Base-by-base conservation (phyloP, 1,284 basidiomycete genomes). In the Porphyrellus sp. region DNA sequence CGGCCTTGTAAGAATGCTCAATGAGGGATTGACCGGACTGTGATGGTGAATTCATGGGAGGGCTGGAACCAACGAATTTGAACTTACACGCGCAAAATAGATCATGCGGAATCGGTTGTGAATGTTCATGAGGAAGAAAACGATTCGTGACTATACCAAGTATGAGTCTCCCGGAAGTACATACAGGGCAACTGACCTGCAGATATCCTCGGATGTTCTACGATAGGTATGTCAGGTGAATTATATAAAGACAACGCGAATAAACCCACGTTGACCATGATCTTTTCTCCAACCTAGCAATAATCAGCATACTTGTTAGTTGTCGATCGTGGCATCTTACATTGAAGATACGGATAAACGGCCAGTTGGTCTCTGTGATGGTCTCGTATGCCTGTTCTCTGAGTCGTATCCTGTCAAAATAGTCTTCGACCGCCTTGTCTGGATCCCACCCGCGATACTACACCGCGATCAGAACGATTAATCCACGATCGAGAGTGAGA, bases 61-160 rank as follows among this genome's bases (percentile, higher is more conserved):
- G 18, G 9, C 12, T 27, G 11, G 2, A 35, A 31, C 9, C 8
- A 46, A 56, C 13, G 38, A 42, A 15, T 38, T n/a, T 33, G 21
- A 5, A 69, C 87, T 55, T 64, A 95, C 93, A 42, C 93, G 76
- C 6, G 93, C 93, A 71, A 97, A 96, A 70, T 93, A 96, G 55
- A 95, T 96, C 39, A 88, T 94, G 20, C 95, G 81, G 61, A 87
- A 89, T 45, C 81, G 79, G 65, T 96, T 96, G 75, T 99, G 95
- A 50, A 96, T 98, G 69, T 97, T 98, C 96, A 97, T 98, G 54
- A 97, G 79, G 80, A 95, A 97, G 75, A 96, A 97, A 4, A 96
- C 89, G 53, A 96, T 91, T 56, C 95, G 79, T 4, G 92, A 93
- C 83, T 98, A 75, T 16, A 45, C 9, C 31, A 24, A 8, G 25